These are phyloP conservation scores for Penicillium ochrochloron DNA, from an alignment of 495 filamentous ascomycete species.

Conservation along the genomic window DNA sequence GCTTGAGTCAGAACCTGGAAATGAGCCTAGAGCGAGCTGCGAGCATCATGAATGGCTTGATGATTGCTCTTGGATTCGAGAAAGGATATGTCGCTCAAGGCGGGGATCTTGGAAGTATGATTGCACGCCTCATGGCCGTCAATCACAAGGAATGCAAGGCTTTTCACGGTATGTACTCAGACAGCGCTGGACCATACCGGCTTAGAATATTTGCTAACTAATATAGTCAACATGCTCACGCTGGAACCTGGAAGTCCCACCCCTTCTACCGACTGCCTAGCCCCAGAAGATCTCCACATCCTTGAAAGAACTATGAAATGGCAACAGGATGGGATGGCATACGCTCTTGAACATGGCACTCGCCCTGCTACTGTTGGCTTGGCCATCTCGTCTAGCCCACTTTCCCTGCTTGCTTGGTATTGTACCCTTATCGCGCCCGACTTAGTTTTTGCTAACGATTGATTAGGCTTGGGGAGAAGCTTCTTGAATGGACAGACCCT, in stretches of 20 bases:
- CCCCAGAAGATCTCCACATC: conserved; percentile 12
- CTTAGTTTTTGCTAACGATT: not conserved
- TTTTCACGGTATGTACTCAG: conserved; percentile 22
- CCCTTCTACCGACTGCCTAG: conserved; percentile 7
- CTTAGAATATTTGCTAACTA: not conserved
- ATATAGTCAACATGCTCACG: conserved; percentile 23
- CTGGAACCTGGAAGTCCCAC: conserved; percentile 7
- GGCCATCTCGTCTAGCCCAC: conserved; percentile 53
- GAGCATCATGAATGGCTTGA: conserved; percentile 55
- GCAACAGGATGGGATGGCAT: conserved; percentile 36
- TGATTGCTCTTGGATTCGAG: conserved; percentile 58
- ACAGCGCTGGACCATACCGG: not conserved
- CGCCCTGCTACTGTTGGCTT: conserved; percentile 57
- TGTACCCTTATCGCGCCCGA: not conserved
- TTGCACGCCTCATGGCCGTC: conserved; percentile 44
- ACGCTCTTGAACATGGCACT: conserved; percentile 57
- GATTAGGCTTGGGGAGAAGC: conserved; percentile 59
- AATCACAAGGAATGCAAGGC: conserved; percentile 36
- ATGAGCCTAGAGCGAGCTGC: conserved; percentile 44
- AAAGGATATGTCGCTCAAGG: conserved; percentile 60
- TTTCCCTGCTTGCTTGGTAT: conserved; percentile 61
- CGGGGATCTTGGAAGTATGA: conserved; percentile 59
- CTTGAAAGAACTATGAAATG: conserved; percentile 23
- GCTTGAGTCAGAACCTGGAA: conserved; percentile 37
- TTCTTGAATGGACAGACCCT: conserved; percentile 59